A percentile compares a stretch with the other conserved stretches of the same genome.
These are phyloP conservation scores for Ophioceras dolichostomum DNA, from an alignment of 2,329 filamentous ascomycete species.

Conservation along the genomic window DNA sequence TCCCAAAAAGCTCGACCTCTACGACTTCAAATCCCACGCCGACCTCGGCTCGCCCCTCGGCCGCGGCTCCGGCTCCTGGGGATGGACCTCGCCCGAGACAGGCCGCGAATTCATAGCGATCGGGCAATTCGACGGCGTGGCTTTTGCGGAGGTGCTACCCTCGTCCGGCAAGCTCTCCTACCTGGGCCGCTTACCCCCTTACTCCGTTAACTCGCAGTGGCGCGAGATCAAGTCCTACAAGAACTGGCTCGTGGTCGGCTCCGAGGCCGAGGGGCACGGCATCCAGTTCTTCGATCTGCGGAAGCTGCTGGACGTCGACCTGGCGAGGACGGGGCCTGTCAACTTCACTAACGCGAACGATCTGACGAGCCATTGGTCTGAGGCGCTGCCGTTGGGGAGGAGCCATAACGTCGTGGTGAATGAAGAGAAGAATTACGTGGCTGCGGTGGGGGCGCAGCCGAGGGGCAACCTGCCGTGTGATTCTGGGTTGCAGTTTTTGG, in stretches of 20 bases:
- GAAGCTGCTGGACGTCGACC: constrained; percentile 32
- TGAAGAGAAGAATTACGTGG: constrained; percentile 24
- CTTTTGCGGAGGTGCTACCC: constrained; percentile 36
- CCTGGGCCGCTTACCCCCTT: constrained; percentile 38
- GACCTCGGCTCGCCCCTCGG: not conserved
- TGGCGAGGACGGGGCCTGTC: constrained; percentile 24
- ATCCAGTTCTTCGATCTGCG: constrained; percentile 53
- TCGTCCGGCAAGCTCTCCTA: constrained; percentile 36
- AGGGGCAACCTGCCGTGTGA: constrained; percentile 30
- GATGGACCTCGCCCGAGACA: constrained; percentile 34
- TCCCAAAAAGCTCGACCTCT: constrained; percentile 2
- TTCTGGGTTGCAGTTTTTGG: constrained; percentile 45
- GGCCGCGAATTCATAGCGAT: constrained; percentile 43
- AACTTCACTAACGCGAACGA: not conserved
- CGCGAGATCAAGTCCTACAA: constrained; percentile 34
- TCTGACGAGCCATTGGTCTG: not conserved
- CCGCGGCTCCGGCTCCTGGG: constrained; percentile 10
- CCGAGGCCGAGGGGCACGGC: constrained; percentile 34
- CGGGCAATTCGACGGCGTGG: constrained; percentile 39
- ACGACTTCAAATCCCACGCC: constrained; percentile 2
- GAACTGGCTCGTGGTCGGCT: constrained; percentile 23
- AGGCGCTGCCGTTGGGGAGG: not conserved
- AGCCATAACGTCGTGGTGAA: constrained; percentile 4
- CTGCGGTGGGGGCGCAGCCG: constrained; percentile 26
- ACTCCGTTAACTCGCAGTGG: constrained; percentile 23